Conservation (phyloP, 768 basidiomycete genomes). For the Inosperma sp. region DNA sequence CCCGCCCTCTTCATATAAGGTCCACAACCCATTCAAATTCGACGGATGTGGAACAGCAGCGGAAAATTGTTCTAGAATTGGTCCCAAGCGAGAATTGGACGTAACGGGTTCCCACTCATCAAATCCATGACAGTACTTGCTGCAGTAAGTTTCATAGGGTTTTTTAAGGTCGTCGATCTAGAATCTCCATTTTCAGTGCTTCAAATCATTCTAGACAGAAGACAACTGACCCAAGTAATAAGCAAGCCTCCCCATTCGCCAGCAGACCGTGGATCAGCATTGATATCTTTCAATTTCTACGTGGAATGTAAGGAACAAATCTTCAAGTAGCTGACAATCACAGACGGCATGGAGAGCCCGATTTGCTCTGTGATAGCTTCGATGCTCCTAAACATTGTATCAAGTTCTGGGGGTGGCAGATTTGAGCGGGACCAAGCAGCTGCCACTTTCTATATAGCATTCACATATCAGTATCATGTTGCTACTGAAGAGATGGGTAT, state of each 20-base stretch:
- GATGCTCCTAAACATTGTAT: constrained; percentile 90
- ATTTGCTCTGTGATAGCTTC: constrained; percentile 89
- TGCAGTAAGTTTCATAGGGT: constrained; percentile 80
- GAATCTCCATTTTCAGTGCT: constrained; percentile 14
- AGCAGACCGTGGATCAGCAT: constrained; percentile 85
- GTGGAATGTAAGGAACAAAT: too few relatives aligned
- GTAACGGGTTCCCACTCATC: constrained; percentile 80
- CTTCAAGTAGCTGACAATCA: too few relatives aligned
- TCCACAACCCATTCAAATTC: too few relatives aligned
- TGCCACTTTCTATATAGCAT: constrained; percentile 73
- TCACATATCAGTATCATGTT: constrained; percentile 9
- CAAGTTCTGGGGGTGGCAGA: constrained; percentile 87
- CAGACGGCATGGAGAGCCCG: constrained; percentile 70
- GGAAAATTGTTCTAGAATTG: constrained; percentile 71
- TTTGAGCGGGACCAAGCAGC: constrained; percentile 97
- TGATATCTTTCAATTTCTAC: constrained; percentile 92
- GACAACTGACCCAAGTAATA: constrained; percentile 93
- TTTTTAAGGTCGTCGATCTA: constrained; percentile 90
- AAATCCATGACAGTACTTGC: constrained; percentile 70
- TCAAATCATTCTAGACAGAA: constrained; percentile 5
- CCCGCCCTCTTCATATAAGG: too few relatives aligned
- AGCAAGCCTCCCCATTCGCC: constrained; percentile 92
- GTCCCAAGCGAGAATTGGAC: constrained; percentile 64
- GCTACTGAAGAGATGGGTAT: constrained; percentile 7
- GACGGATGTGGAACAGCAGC: too few relatives aligned